These are phyloP conservation scores for Cutaneotrichosporon cyanovorans DNA, from an alignment of 1,284 basidiomycete species.

Conservation along the genomic window DNA sequence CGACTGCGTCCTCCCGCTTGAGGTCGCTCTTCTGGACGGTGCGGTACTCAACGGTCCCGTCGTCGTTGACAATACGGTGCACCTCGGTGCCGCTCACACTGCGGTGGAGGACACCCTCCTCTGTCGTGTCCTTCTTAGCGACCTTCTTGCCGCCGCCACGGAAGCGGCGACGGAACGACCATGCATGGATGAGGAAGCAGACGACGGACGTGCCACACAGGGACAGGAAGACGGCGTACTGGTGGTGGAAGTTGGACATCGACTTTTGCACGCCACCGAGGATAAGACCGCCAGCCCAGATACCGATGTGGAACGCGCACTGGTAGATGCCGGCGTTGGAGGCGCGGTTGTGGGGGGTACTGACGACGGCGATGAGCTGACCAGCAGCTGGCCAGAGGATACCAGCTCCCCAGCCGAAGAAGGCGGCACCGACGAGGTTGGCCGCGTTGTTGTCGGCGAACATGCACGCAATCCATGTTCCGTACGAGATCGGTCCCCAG, in stretches of 20 bases:
- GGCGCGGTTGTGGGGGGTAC: constrained; percentile 13
- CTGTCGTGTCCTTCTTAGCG: no score
- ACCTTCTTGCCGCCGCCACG: neutral
- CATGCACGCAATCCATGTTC: constrained; percentile 15
- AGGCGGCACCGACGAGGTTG: constrained; percentile 13
- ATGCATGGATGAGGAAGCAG: constrained; percentile 9
- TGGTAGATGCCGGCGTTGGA: constrained; percentile 17
- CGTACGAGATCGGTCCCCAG: constrained; percentile 13
- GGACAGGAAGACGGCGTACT: constrained; percentile 14
- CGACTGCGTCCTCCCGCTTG: constrained; percentile 11
- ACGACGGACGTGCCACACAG: constrained; percentile 7
- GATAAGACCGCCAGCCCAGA: constrained; percentile 12
- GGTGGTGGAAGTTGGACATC: constrained; percentile 12
- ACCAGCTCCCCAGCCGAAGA: constrained; percentile 15
- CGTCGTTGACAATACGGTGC: constrained; percentile 9
- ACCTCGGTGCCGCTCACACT: neutral
- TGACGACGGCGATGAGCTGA: constrained; percentile 13
- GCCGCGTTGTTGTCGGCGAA: constrained; percentile 11
- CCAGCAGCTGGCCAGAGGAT: constrained; percentile 14
- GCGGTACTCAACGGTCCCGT: constrained; percentile 15
- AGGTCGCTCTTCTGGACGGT: constrained; percentile 1
- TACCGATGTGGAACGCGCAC: constrained; percentile 14
- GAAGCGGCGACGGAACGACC: constrained; percentile 13
- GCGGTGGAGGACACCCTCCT: no score
- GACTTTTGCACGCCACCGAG: constrained; percentile 14